These are phyloP conservation scores for Diversispora epigaea DNA, from an alignment of 192 early-diverging fungal species.

Conservation along the genomic window DNA sequence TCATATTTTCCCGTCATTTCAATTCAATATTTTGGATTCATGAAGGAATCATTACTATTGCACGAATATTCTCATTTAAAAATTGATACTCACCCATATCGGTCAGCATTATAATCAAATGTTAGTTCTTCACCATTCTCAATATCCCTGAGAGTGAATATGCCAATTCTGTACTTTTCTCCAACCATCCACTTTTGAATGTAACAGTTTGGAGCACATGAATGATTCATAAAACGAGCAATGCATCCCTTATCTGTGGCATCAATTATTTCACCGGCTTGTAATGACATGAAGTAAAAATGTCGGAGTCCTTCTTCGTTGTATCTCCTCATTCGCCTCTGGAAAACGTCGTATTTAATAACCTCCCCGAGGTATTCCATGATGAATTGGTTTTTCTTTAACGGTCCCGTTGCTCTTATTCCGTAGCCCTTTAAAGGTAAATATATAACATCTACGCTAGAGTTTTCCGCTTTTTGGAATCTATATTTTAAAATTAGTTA, in stretches of 20 bases:
- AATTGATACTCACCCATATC: constrained; percentile 68
- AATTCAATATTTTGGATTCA: too few relatives aligned
- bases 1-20: too few relatives aligned
- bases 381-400: constrained; percentile 79
- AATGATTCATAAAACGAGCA: constrained; percentile 98
- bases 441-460: constrained; percentile 81
- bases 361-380: constrained; percentile 99
- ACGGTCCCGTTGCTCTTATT: constrained; percentile 65
- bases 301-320: constrained; percentile 79
- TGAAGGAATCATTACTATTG: too few relatives aligned
- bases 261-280: constrained; percentile 93
- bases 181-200: constrained; percentile 98
- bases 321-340: constrained; percentile 82
- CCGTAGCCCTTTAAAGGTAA: constrained; percentile 95
- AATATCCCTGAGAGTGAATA: constrained; percentile 84
- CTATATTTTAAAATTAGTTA: constrained; percentile 40
- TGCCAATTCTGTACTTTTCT: constrained; percentile 85
- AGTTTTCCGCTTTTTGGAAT: constrained; percentile 84
- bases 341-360: constrained; percentile 75
- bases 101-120: constrained; percentile 99
- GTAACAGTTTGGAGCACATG: constrained; percentile 92
- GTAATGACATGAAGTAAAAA: constrained; percentile 98
- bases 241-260: constrained; percentile 90
- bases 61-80: too few relatives aligned
- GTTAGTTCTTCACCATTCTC: constrained; percentile 85